These are phyloP conservation scores for Backusella psychrophila DNA, from an alignment of 192 early-diverging fungal species.

Conservation along the genomic window DNA sequence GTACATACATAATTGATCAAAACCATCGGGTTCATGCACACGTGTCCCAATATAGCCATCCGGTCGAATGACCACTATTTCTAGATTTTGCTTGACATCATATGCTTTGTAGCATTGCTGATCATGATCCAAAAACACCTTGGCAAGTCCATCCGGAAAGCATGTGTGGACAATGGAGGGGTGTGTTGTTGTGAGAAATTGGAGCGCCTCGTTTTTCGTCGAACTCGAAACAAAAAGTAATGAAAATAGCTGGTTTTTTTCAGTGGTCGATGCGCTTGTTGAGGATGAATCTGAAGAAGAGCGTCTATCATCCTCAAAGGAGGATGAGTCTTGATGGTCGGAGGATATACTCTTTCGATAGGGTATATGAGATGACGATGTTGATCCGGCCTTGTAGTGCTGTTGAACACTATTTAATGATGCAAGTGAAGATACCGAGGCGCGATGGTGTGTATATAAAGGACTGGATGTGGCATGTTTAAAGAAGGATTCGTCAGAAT, in stretches of 20 bases:
- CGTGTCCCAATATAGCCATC: slow-evolving; percentile 30
- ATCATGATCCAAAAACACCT: slow-evolving; percentile 30
- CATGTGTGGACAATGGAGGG: slow-evolving; percentile 1
- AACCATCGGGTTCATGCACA: slow-evolving; percentile 5
- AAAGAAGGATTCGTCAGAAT: neutral
- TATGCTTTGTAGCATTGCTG: slow-evolving; percentile 18
- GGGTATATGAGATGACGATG: neutral
- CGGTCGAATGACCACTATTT: slow-evolving; percentile 20
- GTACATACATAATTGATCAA: slow-evolving; percentile 13
- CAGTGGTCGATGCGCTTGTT: neutral
- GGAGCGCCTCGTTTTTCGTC: neutral
- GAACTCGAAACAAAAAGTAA: slow-evolving; percentile 13
- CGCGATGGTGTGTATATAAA: neutral
- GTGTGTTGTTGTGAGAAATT: slow-evolving; percentile 4
- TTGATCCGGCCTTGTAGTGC: neutral
- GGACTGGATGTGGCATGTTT: neutral
- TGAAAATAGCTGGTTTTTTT: neutral
- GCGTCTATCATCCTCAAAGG: neutral
- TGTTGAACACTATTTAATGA: neutral
- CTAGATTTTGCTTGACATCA: neutral
- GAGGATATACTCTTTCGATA: neutral
- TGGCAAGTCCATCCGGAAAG: slow-evolving; percentile 13
- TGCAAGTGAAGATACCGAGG: neutral
- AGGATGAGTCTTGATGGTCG: neutral
- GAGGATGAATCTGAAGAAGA: neutral